phyloP scores from a whole-genome alignment of 129 eudicot species.

The Smallanthus sonchifolius region DNA sequence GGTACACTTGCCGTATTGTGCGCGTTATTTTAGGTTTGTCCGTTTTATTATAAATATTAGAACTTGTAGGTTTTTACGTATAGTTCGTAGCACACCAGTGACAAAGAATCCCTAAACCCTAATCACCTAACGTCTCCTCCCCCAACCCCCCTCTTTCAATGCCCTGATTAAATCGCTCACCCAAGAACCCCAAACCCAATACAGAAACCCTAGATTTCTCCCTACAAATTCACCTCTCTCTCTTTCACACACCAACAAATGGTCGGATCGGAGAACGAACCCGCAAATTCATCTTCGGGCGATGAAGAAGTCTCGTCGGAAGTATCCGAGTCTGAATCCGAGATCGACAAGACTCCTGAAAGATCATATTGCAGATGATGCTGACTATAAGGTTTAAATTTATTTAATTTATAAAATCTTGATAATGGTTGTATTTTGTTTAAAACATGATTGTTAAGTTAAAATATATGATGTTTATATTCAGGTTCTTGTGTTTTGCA shows the following conservation, averaged over 20 bases:
- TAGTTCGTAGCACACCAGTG: too few relatives aligned
- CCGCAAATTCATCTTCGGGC: slow-evolving; percentile 22
- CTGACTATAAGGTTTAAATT: too few relatives aligned
- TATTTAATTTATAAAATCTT: too few relatives aligned
- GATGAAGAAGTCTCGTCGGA: slow-evolving; percentile 18
- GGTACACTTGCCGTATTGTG: too few relatives aligned
- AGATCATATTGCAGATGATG: too few relatives aligned
- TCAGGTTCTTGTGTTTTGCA: too few relatives aligned
- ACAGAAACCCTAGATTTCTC: neutral
- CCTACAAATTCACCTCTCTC: neutral
- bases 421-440: too few relatives aligned
- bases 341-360: slow-evolving; percentile 11
- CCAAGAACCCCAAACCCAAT: slow-evolving; percentile 13
- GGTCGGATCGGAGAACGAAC: slow-evolving; percentile 26
- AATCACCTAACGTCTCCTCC: slow-evolving; percentile 19
- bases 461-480: too few relatives aligned
- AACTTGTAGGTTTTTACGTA: too few relatives aligned
- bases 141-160: slow-evolving; percentile 22
- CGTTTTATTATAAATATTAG: too few relatives aligned
- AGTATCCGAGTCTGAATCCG: slow-evolving; percentile 27
- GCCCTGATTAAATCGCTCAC: slow-evolving; percentile 18
- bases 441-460: too few relatives aligned
- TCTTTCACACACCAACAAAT: slow-evolving; percentile 7
- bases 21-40: too few relatives aligned
- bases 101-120: slow-evolving; percentile 26